A percentile compares a stretch with the other conserved stretches of the same genome.
phyloP scores from a whole-genome alignment of 495 filamentous ascomycete genomes.

The Podospora sp. region DNA sequence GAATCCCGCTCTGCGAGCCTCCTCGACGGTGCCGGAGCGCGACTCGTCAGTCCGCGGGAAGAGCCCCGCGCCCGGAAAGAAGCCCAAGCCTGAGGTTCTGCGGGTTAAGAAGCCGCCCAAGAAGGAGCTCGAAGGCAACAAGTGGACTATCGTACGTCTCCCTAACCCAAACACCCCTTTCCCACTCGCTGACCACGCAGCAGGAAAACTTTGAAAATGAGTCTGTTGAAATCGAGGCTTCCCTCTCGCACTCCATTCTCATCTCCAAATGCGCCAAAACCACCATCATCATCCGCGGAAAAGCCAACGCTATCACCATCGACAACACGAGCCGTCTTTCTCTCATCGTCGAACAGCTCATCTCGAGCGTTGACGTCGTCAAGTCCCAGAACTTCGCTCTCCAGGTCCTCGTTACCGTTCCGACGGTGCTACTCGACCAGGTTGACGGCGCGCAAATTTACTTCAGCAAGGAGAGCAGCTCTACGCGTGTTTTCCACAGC shows the following conservation, averaged over 20 bases:
- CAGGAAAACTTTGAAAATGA: slow-evolving; percentile 89
- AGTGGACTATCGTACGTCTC: slow-evolving; percentile 77
- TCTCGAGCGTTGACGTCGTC: slow-evolving; percentile 90
- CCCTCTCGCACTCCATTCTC: slow-evolving; percentile 85
- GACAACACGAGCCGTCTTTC: slow-evolving; percentile 85
- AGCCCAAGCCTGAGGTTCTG: slow-evolving; percentile 94
- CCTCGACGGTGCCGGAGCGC: slow-evolving; percentile 66
- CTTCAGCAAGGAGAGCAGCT: slow-evolving; percentile 72
- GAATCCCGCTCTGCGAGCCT: slow-evolving; percentile 85
- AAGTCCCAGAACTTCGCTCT: slow-evolving; percentile 90
- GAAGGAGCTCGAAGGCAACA: slow-evolving; percentile 91
- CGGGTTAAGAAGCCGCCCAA: slow-evolving; percentile 88
- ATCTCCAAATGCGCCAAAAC: slow-evolving; percentile 88
- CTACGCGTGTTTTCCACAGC: slow-evolving; percentile 81
- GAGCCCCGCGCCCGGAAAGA: slow-evolving; percentile 82
- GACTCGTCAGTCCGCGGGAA: slow-evolving; percentile 65
- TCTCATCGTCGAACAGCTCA: slow-evolving; percentile 84
- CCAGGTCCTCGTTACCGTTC: slow-evolving; percentile 80
- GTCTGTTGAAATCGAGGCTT: slow-evolving; percentile 76
- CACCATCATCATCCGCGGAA: slow-evolving; percentile 85
- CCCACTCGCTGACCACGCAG: slow-evolving; percentile 1
- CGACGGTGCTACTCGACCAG: slow-evolving; percentile 88
- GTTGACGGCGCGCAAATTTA: slow-evolving; percentile 89
- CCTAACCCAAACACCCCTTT: background rate
- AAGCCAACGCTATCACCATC: slow-evolving; percentile 91